Conservation (phyloP, 2,329 filamentous ascomycete genomes). For the Diaporthe sp. region DNA sequence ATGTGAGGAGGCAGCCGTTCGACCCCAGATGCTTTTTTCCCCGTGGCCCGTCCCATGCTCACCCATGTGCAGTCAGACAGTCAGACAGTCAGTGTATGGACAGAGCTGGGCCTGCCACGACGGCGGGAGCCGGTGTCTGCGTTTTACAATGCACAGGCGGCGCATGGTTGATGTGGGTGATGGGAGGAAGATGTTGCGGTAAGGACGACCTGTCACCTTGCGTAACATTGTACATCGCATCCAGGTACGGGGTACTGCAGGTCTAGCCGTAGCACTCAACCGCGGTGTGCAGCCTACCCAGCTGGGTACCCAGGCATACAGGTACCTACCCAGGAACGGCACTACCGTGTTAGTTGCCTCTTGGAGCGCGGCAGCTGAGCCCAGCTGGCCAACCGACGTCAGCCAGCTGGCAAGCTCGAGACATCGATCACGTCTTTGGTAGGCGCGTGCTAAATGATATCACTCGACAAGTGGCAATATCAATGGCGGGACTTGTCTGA, state of each 20-base stretch:
- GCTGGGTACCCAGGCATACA: neutral
- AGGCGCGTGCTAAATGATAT: no score
- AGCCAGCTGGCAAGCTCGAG: neutral
- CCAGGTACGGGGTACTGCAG: neutral
- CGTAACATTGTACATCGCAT: neutral
- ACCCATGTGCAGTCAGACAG: neutral
- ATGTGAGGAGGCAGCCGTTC: constrained; percentile 13
- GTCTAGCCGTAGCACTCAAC: neutral
- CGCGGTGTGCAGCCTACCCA: no score
- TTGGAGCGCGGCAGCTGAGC: neutral
- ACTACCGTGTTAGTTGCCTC: neutral
- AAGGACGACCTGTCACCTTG: neutral
- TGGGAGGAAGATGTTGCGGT: neutral
- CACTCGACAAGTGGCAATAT: neutral
- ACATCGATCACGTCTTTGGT: neutral
- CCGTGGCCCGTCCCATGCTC: neutral
- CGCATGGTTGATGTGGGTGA: neutral
- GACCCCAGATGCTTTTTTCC: constrained; percentile 16
- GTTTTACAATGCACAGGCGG: constrained; percentile 8
- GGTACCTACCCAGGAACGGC: neutral
- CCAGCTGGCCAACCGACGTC: neutral
- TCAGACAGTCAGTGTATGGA: neutral
- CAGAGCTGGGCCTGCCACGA: constrained; percentile 1
- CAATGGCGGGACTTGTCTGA: neutral
- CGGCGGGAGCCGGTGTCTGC: constrained; percentile 17